Evolutionary conservation across 306 rosid genomes (phyloP).

Genomic region (apple (Malus domestica)): ASM211411v1 NC_041804.1:16280501-16281000

Average conservation of each 20-base stretch:
- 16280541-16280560: background rate
- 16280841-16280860: background rate
- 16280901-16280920: background rate
- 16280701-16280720: background rate
- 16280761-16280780: background rate
- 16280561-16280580: background rate
- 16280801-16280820: background rate
- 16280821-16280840: background rate
- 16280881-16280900: background rate
- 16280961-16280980: background rate
- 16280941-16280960: background rate
- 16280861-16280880: background rate
- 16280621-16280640: constrained; percentile 93
- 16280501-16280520: constrained; percentile 59
- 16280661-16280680: constrained; percentile 22
- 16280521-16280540: background rate
- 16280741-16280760: background rate
- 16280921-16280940: background rate
- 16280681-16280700: background rate
- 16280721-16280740: background rate
- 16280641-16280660: constrained; percentile 92
- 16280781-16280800: background rate
- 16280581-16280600: background rate
- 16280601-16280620: constrained; percentile 70
- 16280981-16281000: background rate